Percentiles rank a stretch among this genome's conserved stretches.
These are phyloP conservation scores for Boletus fagicola DNA, from an alignment of 768 basidiomycete species.

Conservation along the genomic window DNA sequence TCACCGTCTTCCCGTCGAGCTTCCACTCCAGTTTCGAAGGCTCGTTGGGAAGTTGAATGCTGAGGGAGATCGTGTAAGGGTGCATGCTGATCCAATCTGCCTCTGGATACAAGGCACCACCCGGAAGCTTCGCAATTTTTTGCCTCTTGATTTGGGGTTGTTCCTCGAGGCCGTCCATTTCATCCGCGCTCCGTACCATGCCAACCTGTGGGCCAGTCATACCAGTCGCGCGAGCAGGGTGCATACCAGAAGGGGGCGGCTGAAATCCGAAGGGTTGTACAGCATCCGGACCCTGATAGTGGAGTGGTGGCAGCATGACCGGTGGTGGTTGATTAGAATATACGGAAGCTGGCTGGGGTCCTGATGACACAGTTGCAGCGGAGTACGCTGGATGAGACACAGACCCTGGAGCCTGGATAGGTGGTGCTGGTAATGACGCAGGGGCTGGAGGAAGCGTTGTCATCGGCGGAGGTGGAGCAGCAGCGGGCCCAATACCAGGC, in stretches of 20 bases:
- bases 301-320: constrained; percentile 81
- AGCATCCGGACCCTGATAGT: constrained; percentile 77
- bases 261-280: constrained; percentile 79
- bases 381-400: constrained; percentile 55
- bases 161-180: constrained; percentile 72
- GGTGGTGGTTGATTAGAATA: constrained; percentile 57
- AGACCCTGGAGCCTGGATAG: constrained; percentile 44
- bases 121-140: constrained; percentile 80
- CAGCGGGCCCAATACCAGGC: constrained; percentile 82
- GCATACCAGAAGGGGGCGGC: constrained; percentile 66
- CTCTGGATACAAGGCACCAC: constrained; percentile 81
- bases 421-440: constrained; percentile 70
- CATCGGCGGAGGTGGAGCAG: constrained; percentile 62
- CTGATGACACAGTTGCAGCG: constrained; percentile 87
- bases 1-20: constrained; percentile 74
- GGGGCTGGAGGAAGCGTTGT: constrained; percentile 66
- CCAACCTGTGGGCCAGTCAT: constrained; percentile 62
- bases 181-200: constrained; percentile 75
- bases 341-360: constrained; percentile 83
- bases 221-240: constrained; percentile 63
- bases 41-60: constrained; percentile 80
- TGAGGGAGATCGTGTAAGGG: constrained; percentile 85
- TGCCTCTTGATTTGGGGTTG: constrained; percentile 85
- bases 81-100: constrained; percentile 90
- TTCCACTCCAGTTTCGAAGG: constrained; percentile 91